Evolutionary conservation across 345 rosid species (phyloP), one percentile per base, ranked within the genome.

Genomic region (Erodium maritimum): DNA sequence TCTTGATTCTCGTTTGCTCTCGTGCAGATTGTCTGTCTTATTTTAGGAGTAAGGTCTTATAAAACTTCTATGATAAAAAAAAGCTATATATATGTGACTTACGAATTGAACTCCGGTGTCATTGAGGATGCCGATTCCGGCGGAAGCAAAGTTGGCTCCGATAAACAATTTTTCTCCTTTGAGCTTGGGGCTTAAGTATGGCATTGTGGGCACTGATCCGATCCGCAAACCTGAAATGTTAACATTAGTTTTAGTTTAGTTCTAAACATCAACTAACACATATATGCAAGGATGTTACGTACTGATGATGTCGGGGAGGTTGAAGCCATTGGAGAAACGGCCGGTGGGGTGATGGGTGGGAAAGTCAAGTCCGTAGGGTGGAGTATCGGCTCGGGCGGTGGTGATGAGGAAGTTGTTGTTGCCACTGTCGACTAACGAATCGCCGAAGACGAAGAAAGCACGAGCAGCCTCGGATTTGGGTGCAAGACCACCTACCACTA

Each of bases 131-230:
- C 80, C 81, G 9, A 81, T 67, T 51, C 86, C 86, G 17, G 82
- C 82, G 0, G 86, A 81, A 16, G 86, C 86, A 50, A 81, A 81
- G 63, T 81, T 78, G 54, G 83, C 83, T 53, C 86, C 86, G 1
- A 69, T 22, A 19, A 78, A 73, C 2, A 81, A 66, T 46, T 20
- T 76, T 52, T 71, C 64, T 46, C 86, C 83, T 0, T 5, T 63
- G 64, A 81, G 83, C 42, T 69, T 65, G 5, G 81, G 77, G 53
- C 60, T 69, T 23, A 81, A 67, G 72, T 78, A 81, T n/a, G 83
- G 83, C 65, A 78, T 57, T 23, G 77, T 62, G 42, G 72, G 25
- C 65, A 78, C 76, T 11, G 71, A 61, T 4, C 83, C 83, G 37
- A 81, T 67, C 20, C 56, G 61, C 75, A 76, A 60, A 51, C 86